A percentile compares a stretch with the other conserved stretches of the same genome.
phyloP scores from a whole-genome alignment of 108 stramenopile species.

The Pseudonitzschia multistriata region DNA sequence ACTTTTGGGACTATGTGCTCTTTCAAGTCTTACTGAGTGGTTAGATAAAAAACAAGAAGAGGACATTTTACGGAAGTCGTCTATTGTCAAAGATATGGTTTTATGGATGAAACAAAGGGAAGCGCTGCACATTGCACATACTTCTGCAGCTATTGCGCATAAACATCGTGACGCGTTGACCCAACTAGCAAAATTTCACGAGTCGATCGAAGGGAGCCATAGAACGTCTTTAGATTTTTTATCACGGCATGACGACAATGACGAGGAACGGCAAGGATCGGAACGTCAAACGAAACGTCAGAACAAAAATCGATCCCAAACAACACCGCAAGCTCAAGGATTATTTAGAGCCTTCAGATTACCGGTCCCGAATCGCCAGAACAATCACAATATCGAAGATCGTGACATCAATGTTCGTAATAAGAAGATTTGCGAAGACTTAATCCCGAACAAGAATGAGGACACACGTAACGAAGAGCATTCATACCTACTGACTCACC shows the following conservation, averaged over 20 bases:
- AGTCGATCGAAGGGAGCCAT: conserved; percentile 2
- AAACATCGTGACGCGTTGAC: not conserved
- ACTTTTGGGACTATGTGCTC: not conserved
- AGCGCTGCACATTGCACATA: not conserved
- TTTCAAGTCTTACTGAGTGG: not conserved
- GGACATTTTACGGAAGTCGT: not conserved
- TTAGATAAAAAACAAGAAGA: not conserved
- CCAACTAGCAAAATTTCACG: conserved; percentile 5
- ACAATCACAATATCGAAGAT: not conserved
- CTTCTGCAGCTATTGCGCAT: not conserved
- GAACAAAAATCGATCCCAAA: not conserved
- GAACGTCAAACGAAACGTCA: not conserved
- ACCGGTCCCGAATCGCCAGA: not conserved
- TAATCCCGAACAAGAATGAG: not conserved
- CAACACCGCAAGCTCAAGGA: not conserved
- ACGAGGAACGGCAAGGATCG: not conserved
- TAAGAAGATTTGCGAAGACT: not conserved
- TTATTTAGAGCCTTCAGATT: not conserved
- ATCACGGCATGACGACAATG: not conserved
- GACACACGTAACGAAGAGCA: not conserved
- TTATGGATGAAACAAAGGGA: conserved; percentile 4
- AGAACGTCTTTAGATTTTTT: not conserved
- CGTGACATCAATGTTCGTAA: not conserved
- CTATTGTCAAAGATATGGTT: not conserved
- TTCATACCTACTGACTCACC: not conserved